A percentile compares a stretch with the other conserved stretches of the same genome.
phyloP scores from a whole-genome alignment of 2,329 filamentous ascomycete species.

The Blastomyces parvus region DNA sequence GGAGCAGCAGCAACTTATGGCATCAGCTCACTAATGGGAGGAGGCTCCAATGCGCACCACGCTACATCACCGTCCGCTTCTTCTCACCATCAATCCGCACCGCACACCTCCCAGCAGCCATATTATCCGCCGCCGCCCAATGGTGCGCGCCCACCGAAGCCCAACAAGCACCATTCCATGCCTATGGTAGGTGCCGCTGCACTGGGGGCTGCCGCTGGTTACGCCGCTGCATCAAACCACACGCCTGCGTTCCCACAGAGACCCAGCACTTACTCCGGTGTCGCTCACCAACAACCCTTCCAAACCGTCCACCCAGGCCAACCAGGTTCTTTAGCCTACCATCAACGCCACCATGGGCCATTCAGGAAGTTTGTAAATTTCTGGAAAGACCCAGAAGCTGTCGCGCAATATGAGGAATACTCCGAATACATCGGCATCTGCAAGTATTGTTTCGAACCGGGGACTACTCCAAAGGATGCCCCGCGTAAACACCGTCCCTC shows the following conservation, averaged over 20 bases:
- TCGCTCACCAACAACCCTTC: slow-evolving; percentile 13
- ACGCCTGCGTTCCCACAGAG: slow-evolving; percentile 25
- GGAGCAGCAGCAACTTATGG: slow-evolving; percentile 34
- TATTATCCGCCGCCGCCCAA: not conserved
- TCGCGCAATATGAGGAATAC: slow-evolving; percentile 57
- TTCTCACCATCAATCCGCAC: slow-evolving; percentile 14
- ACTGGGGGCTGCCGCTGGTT: slow-evolving; percentile 38
- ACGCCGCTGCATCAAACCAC: slow-evolving; percentile 29
- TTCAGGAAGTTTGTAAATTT: slow-evolving; percentile 49
- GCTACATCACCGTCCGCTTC: slow-evolving; percentile 16
- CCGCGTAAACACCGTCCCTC: slow-evolving; percentile 51
- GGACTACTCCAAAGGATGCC: slow-evolving; percentile 46
- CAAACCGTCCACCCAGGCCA: slow-evolving; percentile 10
- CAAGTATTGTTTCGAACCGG: slow-evolving; percentile 55
- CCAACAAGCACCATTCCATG: slow-evolving; percentile 38
- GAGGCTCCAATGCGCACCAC: not conserved
- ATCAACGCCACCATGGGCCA: slow-evolving; percentile 48
- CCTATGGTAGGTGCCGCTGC: slow-evolving; percentile 38
- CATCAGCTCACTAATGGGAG: slow-evolving; percentile 24
- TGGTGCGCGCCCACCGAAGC: slow-evolving; percentile 28
- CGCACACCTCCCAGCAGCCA: slow-evolving; percentile 1
- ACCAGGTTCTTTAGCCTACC: slow-evolving; percentile 36
- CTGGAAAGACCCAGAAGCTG: slow-evolving; percentile 56
- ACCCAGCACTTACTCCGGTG: slow-evolving; percentile 21
- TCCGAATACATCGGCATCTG: slow-evolving; percentile 58